Evolutionary conservation across 2,329 filamentous ascomycete genomes (phyloP).

Genomic region (Leptographium radiaticola): DNA sequence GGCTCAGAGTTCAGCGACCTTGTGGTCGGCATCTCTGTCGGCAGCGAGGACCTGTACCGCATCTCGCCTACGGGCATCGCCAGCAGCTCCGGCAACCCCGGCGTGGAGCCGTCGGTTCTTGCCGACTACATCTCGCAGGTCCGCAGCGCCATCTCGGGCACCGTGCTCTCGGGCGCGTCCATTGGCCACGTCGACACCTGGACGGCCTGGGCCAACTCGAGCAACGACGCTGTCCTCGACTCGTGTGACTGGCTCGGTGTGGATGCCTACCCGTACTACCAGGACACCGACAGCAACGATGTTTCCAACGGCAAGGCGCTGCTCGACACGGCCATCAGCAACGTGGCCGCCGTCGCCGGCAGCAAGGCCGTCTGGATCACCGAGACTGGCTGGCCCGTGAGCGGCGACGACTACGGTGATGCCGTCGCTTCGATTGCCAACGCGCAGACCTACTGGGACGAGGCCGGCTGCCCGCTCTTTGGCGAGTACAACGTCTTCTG

Average conservation of each 20-base stretch:
- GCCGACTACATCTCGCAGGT: constrained; percentile 59
- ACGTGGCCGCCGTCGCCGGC: constrained; percentile 42
- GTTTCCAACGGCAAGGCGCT: constrained; percentile 51
- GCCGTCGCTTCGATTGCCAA: constrained; percentile 53
- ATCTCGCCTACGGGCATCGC: constrained; percentile 55
- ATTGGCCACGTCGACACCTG: constrained; percentile 85
- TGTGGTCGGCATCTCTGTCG: constrained; percentile 73
- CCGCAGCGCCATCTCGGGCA: constrained; percentile 48
- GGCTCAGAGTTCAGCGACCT: constrained; percentile 50
- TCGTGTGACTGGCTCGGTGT: constrained; percentile 69
- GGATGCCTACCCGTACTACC: constrained; percentile 78
- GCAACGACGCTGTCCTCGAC: constrained; percentile 58
- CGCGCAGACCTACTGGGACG: constrained; percentile 68
- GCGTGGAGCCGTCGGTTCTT: constrained; percentile 48
- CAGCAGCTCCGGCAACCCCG: constrained; percentile 44
- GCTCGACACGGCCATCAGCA: constrained; percentile 53
- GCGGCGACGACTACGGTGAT: constrained; percentile 46
- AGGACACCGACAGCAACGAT: constrained; percentile 52
- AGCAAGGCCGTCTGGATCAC: constrained; percentile 74
- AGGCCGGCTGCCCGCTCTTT: constrained; percentile 61
- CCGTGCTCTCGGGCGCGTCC: constrained; percentile 39
- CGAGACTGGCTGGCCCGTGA: constrained; percentile 78
- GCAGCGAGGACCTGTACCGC: constrained; percentile 78
- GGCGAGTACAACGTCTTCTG: constrained; percentile 57
- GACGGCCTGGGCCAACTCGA: constrained; percentile 62